Conservation (phyloP, 73 alveolate species). For the Durusdinium trenchii region DNA sequence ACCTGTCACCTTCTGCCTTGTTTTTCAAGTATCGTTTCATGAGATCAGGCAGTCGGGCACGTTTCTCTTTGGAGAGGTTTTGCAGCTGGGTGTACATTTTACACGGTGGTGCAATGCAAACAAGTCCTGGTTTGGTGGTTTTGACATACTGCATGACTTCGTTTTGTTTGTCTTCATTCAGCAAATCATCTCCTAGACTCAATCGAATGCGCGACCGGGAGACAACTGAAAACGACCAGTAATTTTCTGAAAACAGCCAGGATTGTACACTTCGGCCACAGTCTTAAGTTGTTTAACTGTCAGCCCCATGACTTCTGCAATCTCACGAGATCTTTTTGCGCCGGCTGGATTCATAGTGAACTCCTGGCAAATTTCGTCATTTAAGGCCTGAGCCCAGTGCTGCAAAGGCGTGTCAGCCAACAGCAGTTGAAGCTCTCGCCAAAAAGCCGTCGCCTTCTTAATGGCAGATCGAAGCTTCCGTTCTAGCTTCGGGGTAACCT, state of each 20-base stretch:
- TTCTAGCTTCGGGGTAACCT: neutral
- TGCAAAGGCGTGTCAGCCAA: neutral
- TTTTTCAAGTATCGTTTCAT: neutral
- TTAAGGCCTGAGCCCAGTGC: neutral
- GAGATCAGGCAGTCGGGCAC: neutral
- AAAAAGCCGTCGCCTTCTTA: neutral
- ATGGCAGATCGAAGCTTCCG: neutral
- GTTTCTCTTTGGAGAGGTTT: neutral
- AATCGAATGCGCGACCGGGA: neutral
- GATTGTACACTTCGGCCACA: neutral
- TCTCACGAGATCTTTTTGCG: neutral
- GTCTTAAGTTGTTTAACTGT: neutral
- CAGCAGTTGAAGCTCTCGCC: neutral
- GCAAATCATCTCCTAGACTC: neutral
- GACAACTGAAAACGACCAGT: neutral
- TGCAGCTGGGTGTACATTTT: neutral
- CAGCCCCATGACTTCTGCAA: neutral
- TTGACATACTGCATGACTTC: neutral
- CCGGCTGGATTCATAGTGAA: neutral
- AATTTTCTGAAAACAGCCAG: neutral
- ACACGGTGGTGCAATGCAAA: neutral
- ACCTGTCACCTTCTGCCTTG: neutral
- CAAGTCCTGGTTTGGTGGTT: neutral
- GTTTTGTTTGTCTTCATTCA: neutral
- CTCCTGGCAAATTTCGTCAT: neutral